Evolutionary conservation across 306 rosid species (phyloP), one percentile per base, ranked within the genome.

Genomic region (Pachyrhizus erosus): DNA sequence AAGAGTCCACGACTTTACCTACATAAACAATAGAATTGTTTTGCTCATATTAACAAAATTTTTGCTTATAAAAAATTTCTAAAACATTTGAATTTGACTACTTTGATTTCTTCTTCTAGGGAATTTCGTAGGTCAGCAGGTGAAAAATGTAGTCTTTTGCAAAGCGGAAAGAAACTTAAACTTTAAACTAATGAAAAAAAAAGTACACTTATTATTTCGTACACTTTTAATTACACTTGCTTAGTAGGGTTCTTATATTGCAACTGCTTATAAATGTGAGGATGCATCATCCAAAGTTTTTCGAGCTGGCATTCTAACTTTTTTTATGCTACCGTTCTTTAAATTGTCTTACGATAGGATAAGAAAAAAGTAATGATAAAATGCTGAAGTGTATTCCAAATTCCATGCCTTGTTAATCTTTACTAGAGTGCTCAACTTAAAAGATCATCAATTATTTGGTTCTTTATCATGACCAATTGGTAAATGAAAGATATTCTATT

Each of bases 261-360:
- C 9, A 18, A 4, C 2, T 40, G 9, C 54, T 68, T 27, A 7
- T 40, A 21, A 33, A 21, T 68, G 33, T 29, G 40, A 61, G 7
- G 51, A 18, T 37, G 79, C 20, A 52, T 33, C 17, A 33, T 33
- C 26, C 2, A 75, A 75, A 42, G 42, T 15, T 58, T 58, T 60
- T 64, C 34, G 5, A 60, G 57, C 45, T 60, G 71, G 71, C 27
- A 60, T 42, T 60, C 29, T 15, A 42, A 46, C 80, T 76, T 76
- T 61, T 61, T 24, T 33, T 11, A 73, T 24, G 43, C 52, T 9
- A 81, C 67, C 49, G 70, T 62, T 62, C 73, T 67, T 67, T 67
- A 39, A 21, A 21, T 69, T 69, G n/a, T 68, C 52, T 12, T 21
- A 2, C 12, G 18, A 69, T 69, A 69, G 7, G 49, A 67, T 55